Evolutionary conservation across 345 rosid genomes (phyloP), one percentile per base, ranked within the genome.

Genomic region (Crucihimalaya himalaica): DNA sequence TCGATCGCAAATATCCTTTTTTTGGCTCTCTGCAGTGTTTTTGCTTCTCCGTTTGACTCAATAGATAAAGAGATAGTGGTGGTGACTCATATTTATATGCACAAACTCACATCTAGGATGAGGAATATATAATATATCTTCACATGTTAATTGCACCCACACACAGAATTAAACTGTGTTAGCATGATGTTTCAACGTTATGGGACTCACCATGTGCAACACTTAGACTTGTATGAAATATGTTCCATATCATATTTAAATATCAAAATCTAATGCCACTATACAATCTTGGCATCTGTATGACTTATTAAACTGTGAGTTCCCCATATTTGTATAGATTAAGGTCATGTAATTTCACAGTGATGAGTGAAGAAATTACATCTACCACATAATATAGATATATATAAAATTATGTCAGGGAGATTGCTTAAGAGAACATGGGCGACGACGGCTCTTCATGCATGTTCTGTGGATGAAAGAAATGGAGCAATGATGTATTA

Each of bases 401-500:
- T 57, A 27, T 8, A 50, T 4, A 46, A 28, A 46, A 8, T 32
- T 2, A 5, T 74, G 72, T 74, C n/a, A 46, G 39, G 46, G 72
- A 75, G 60, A 75, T 68, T 50, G 73, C 37, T 20, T 2, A 68
- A 42, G 73, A 62, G 61, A 54, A 75, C 40, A 75, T 75, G 79
- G 79, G 79, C 79, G 34, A 60, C 56, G 55, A 75, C 56, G 63
- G 74, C 79, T 68, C 16, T 31, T 60, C 79, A 75, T 75, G 79
- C 79, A 75, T 75, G 79, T 75, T 75, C 79, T 68, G 74, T 75
- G 79, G 79, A 59, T 52, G 69, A 40, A 60, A 75, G 37, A 67
- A 75, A 67, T 40, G 46, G 47, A 31, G 73, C 73, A 75, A 59
- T 75, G 34, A 75, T 75, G 78, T 75, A 75, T 67, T 75, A 74